phyloP scores from a whole-genome alignment of 768 basidiomycete genomes.

The Lepiota subincarnata region DNA sequence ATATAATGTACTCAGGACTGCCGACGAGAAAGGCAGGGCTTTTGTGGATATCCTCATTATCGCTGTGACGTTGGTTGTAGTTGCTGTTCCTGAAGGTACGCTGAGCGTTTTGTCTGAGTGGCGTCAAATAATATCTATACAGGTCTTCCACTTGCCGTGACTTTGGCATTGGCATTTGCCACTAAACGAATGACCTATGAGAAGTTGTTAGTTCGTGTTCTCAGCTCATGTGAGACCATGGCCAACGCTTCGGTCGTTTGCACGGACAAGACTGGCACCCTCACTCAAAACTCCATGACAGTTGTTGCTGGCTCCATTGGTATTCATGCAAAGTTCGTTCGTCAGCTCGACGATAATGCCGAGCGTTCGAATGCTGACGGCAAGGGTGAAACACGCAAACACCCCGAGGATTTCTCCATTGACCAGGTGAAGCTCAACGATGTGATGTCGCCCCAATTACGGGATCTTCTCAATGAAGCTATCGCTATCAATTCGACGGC shows the following conservation, averaged over 20 bases:
- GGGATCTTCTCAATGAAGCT: conserved; percentile 72
- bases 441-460: conserved; percentile 57
- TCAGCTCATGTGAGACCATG: conserved; percentile 98
- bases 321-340: conserved; percentile 91
- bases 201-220: conserved; percentile 91
- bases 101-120: conserved; percentile 1
- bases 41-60: conserved; percentile 96
- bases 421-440: conserved; percentile 70
- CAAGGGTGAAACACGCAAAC: conserved; percentile 34
- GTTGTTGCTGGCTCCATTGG: conserved; percentile 96
- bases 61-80: conserved; percentile 72
- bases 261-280: conserved; percentile 95
- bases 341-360: conserved; percentile 65
- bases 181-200: conserved; percentile 98
- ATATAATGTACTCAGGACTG: conserved; percentile 36
- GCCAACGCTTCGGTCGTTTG: conserved; percentile 95
- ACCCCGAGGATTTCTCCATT: conserved; percentile 76
- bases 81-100: conserved; percentile 45
- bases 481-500: conserved; percentile 94
- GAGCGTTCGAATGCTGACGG: conserved; percentile 70
- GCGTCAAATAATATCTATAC: conserved; percentile 2
- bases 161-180: conserved; percentile 93
- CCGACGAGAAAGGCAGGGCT: conserved; percentile 81
- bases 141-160: conserved; percentile 94
- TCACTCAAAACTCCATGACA: conserved; percentile 93